Evolutionary conservation across 1,139 yeast species (phyloP).

Genomic region (Yamadazyma atmosphaerica): DNA sequence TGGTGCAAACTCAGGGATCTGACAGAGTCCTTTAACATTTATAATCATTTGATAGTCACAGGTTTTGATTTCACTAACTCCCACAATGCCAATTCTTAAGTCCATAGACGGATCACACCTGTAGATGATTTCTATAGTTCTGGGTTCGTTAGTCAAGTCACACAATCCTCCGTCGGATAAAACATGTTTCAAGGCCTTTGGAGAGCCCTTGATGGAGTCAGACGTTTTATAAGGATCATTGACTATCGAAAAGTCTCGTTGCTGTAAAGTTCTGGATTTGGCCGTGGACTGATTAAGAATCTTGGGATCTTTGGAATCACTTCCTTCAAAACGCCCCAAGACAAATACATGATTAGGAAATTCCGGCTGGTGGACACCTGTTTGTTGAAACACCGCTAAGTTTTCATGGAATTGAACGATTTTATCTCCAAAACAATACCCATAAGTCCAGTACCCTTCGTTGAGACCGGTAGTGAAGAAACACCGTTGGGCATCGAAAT

Average conservation of each 20-base stretch:
- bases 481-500: constrained; percentile 26
- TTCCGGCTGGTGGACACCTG: constrained; percentile 33
- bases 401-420: constrained; percentile 59
- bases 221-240: constrained; percentile 13
- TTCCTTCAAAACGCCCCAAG: constrained; percentile 44
- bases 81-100: constrained; percentile 33
- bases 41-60: constrained; percentile 71
- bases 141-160: constrained; percentile 64
- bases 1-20: constrained; percentile 47
- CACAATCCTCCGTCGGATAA: constrained; percentile 67
- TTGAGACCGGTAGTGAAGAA: constrained; percentile 34
- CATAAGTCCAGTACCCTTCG: constrained; percentile 66
- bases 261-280: constrained; percentile 17
- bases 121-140: constrained; percentile 66
- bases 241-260: constrained; percentile 12
- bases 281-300: constrained; percentile 19
- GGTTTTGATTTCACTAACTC: constrained; percentile 64
- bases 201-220: constrained; percentile 32
- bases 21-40: constrained; percentile 60
- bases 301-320: constrained; percentile 17
- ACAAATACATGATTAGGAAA: constrained; percentile 41
- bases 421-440: constrained; percentile 54
- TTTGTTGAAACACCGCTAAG: constrained; percentile 22
- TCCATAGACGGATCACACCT: constrained; percentile 54
- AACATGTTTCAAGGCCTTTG: constrained; percentile 39